Conservation (phyloP, 2,329 filamentous ascomycete genomes). For the Knoxdaviesia capensis region DNA sequence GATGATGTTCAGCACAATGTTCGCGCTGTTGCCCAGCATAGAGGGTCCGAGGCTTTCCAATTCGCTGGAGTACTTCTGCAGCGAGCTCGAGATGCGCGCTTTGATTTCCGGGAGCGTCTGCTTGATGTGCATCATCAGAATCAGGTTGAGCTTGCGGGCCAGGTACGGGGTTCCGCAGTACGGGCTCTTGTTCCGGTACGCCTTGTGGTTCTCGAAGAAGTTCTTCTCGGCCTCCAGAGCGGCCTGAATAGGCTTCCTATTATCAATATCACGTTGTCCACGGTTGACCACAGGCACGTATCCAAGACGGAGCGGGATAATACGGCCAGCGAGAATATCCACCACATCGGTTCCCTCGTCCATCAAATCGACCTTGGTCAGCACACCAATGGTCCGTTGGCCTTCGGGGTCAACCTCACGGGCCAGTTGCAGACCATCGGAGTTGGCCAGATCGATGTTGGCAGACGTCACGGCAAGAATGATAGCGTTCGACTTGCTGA, state of each 20-base stretch:
- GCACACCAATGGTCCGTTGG: constrained; percentile 91
- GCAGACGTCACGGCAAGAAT: constrained; percentile 91
- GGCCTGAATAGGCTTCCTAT: constrained; percentile 82
- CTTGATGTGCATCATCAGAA: constrained; percentile 99
- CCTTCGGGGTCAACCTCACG: constrained; percentile 94
- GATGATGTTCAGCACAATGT: constrained; percentile 96
- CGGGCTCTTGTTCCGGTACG: constrained; percentile 93
- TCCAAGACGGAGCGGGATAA: constrained; percentile 84
- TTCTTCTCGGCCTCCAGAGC: constrained; percentile 87
- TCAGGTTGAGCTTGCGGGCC: constrained; percentile 89
- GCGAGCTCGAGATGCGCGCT: constrained; percentile 77
- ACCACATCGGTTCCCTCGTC: constrained; percentile 96
- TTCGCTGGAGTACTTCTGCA: constrained; percentile 79
- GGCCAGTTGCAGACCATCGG: constrained; percentile 87
- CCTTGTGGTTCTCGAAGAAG: constrained; percentile 97
- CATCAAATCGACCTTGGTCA: constrained; percentile 98
- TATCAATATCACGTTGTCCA: constrained; percentile 95
- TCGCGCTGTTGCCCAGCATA: constrained; percentile 86
- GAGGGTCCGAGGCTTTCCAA: constrained; percentile 73
- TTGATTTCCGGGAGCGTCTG: constrained; percentile 98
- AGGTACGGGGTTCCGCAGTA: constrained; percentile 98
- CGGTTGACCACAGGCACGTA: constrained; percentile 97
- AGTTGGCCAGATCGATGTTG: constrained; percentile 97
- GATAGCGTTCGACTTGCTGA: constrained; percentile 95
- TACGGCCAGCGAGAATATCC: constrained; percentile 90